phyloP scores from a whole-genome alignment of 495 filamentous ascomycete species.

The Jackrogersella multiformis region DNA sequence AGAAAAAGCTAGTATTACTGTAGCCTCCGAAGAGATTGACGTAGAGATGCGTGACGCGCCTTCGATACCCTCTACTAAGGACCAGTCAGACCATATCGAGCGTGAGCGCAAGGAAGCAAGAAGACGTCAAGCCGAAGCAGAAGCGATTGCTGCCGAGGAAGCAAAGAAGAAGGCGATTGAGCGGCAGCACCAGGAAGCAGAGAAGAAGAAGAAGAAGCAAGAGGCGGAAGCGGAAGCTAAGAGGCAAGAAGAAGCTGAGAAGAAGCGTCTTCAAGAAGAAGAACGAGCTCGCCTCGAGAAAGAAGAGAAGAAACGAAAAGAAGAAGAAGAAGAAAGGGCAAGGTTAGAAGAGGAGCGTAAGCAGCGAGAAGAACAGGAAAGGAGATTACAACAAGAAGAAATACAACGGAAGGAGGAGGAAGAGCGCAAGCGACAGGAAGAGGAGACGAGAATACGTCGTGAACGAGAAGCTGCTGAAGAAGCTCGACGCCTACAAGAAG shows the following conservation, averaged over 20 bases:
- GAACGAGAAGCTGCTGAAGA: slow-evolving; percentile 59
- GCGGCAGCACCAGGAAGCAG: slow-evolving; percentile 50
- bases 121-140: slow-evolving; percentile 49
- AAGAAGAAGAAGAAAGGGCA: slow-evolving; percentile 48
- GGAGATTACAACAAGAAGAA: slow-evolving; percentile 41
- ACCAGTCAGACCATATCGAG: slow-evolving; percentile 54
- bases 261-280: slow-evolving; percentile 52
- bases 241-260: slow-evolving; percentile 48
- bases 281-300: slow-evolving; percentile 51
- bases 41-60: slow-evolving; percentile 58
- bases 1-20: slow-evolving; percentile 56
- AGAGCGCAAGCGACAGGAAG: slow-evolving; percentile 47
- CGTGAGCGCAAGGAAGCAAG: slow-evolving; percentile 54
- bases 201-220: slow-evolving; percentile 25
- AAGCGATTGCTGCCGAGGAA: slow-evolving; percentile 56
- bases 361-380: slow-evolving; percentile 35
- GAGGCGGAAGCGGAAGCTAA: slow-evolving; percentile 42
- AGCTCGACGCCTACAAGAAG: slow-evolving; percentile 54
- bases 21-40: slow-evolving; percentile 59
- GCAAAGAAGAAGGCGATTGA: slow-evolving; percentile 58
- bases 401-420: slow-evolving; percentile 44
- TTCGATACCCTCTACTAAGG: slow-evolving; percentile 38
- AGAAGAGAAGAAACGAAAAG: slow-evolving; percentile 50
- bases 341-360: slow-evolving; percentile 42
- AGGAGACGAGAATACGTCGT: slow-evolving; percentile 54